Conservation (phyloP, 2,329 filamentous ascomycete genomes). For the Pseudogymnoascus sp. region DNA sequence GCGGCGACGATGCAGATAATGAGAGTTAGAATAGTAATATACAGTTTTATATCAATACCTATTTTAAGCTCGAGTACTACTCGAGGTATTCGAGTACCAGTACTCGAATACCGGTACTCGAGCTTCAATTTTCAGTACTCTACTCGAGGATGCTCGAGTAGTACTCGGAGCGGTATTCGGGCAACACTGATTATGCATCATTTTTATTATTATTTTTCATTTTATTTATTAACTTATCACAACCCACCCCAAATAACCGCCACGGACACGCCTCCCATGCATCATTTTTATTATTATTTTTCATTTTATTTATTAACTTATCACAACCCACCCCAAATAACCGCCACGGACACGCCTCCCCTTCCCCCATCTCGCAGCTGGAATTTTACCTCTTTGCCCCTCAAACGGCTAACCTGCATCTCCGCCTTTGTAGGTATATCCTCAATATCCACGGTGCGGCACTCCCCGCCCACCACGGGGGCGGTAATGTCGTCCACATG, state of each 20-base stretch:
- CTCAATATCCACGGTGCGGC: conserved; percentile 11
- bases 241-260: conserved; percentile 14
- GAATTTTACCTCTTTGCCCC: conserved; percentile 11
- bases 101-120: too few species aligned
- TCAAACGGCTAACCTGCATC: conserved; percentile 10
- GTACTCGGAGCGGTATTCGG: too few species aligned
- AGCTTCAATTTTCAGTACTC: too few species aligned
- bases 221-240: background rate
- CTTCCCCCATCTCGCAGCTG: background rate
- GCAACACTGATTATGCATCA: too few species aligned
- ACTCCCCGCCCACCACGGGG: background rate
- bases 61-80: too few species aligned
- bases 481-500: background rate
- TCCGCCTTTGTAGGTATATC: conserved; percentile 16
- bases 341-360: conserved; percentile 10
- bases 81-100: too few species aligned
- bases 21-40: too few species aligned
- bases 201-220: too few species aligned
- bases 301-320: background rate
- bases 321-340: conserved; percentile 13
- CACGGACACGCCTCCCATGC: conserved; percentile 11
- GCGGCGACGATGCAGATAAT: too few species aligned
- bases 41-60: too few species aligned
- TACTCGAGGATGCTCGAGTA: too few species aligned
- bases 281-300: too few species aligned